A percentile compares a stretch with the other conserved stretches of the same genome.
Conservation (phyloP, 805 yeast species). For the Saccharomycopsis fibuligera region DNA sequence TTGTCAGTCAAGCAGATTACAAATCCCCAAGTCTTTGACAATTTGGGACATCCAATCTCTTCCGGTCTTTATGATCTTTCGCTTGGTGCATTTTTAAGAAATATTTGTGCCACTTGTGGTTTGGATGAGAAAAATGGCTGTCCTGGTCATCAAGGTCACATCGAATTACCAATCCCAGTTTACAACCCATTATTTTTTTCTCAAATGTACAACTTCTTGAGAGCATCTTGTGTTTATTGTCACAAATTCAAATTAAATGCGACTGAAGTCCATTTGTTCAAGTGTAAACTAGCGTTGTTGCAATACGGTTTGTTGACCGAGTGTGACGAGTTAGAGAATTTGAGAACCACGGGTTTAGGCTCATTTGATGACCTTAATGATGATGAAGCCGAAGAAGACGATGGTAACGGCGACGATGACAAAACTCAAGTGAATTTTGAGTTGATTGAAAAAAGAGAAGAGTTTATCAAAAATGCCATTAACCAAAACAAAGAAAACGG, state of each 20-base stretch:
- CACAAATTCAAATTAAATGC: slow-evolving; percentile 71
- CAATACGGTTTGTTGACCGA: slow-evolving; percentile 88
- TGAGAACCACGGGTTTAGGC: slow-evolving; percentile 28
- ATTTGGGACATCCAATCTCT: slow-evolving; percentile 88
- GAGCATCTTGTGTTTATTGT: slow-evolving; percentile 86
- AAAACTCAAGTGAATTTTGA: slow-evolving; percentile 33
- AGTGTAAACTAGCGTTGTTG: slow-evolving; percentile 71
- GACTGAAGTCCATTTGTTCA: slow-evolving; percentile 65
- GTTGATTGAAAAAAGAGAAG: slow-evolving; percentile 53
- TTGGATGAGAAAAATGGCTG: slow-evolving; percentile 79
- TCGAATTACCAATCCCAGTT: slow-evolving; percentile 91
- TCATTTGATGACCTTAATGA: slow-evolving; percentile 38
- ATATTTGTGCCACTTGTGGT: slow-evolving; percentile 93
- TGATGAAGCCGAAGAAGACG: slow-evolving; percentile 35
- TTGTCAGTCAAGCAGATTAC: slow-evolving; percentile 93
- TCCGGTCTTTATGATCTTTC: slow-evolving; percentile 93
- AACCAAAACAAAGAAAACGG: slow-evolving; percentile 55
- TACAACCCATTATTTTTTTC: slow-evolving; percentile 92
- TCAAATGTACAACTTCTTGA: slow-evolving; percentile 77
- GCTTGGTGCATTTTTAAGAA: slow-evolving; percentile 88
- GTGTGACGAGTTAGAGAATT: slow-evolving; percentile 62
- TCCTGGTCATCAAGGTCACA: slow-evolving; percentile 98
- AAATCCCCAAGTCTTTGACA: slow-evolving; percentile 93
- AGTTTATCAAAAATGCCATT: slow-evolving; percentile 68
- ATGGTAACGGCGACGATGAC: slow-evolving; percentile 27